Evolutionary conservation across 139 green algal species (phyloP).

Genomic region (Trebouxia sp.): DNA sequence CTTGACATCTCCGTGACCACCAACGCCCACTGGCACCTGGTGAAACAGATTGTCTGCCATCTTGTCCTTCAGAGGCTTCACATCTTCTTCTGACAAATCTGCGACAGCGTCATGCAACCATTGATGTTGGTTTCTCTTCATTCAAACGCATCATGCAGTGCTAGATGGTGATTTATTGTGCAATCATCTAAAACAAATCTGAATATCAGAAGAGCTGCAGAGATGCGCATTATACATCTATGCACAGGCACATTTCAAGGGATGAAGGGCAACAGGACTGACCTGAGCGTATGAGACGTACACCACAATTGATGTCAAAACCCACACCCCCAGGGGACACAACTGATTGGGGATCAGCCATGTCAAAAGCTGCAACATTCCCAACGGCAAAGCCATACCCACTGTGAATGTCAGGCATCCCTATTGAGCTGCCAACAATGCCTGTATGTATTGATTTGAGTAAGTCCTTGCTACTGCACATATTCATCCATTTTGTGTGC

Average conservation of each 20-base stretch:
- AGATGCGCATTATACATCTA: no score
- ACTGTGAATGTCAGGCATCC: conserved; percentile 44
- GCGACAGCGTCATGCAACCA: no score
- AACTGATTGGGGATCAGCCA: conserved; percentile 27
- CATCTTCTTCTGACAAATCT: conserved; percentile 19
- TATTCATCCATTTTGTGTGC: no score
- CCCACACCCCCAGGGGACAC: conserved; percentile 35
- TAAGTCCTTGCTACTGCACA: no score
- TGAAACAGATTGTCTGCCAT: conserved; percentile 37
- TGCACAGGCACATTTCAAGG: neutral
- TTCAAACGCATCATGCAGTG: no score
- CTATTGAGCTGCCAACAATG: conserved; percentile 38
- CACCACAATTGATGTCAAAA: conserved; percentile 38
- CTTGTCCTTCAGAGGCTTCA: neutral
- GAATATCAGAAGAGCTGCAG: no score
- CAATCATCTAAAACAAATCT: neutral
- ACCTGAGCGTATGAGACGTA: conserved; percentile 36
- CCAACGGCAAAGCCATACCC: conserved; percentile 44
- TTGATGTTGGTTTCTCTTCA: no score
- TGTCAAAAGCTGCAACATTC: conserved; percentile 41
- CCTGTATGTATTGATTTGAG: neutral
- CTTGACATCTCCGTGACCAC: conserved; percentile 36
- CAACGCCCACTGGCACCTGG: conserved; percentile 35
- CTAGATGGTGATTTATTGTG: neutral
- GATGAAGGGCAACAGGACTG: neutral